Base-by-base conservation (phyloP, 257 asterid species). In the Nicotiana paniculata region DNA sequence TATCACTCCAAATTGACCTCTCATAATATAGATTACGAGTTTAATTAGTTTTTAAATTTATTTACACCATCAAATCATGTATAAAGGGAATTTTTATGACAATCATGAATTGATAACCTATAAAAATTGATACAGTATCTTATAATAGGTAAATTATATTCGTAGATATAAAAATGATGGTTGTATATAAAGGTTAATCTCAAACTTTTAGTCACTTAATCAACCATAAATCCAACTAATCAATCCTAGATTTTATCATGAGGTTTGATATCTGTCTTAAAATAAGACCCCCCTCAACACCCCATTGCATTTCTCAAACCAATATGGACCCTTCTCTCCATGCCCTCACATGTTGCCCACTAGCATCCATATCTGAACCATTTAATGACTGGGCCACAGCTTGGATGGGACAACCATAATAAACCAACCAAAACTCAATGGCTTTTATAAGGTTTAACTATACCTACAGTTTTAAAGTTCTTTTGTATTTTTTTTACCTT, bases 331-430 rank as follows among this genome's bases (percentile, higher is more conserved):
- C 76, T 32, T 11, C 85, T 81, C 91, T 93, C 90, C 86, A 77
- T 79, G 46, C 82, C 90, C 83, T 89, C 97, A 95, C 99, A 91
- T 93, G 98, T 81, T 89, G 90, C 91, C 97, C 98, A 92, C 98
- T 90, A 89, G 81, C 93, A 83, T 87, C 94, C 59, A 86, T 91
- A 90, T 91, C 90, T 88, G 77, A 21, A 80, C 92, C 87, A 92
- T 91, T 90, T 77, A 74, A 85, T 82, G 84, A 57, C 67, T 81
- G 80, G 87, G 80, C 76, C 85, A 68, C 30, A 24, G 16, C 53
- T 65, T 76, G 39, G 78, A 79, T 81, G 65, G 78, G 82, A 81
- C 84, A 81, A 63, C 57, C 4, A 61, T 13, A 79, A 61, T 79
- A 35, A 79, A 58, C 68, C 21, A 13, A 62, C 6, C 43, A 62